A percentile compares a stretch with the other conserved stretches of the same genome.
phyloP scores from a whole-genome alignment of 306 rosid genomes.

The Betula pendula region DNA sequence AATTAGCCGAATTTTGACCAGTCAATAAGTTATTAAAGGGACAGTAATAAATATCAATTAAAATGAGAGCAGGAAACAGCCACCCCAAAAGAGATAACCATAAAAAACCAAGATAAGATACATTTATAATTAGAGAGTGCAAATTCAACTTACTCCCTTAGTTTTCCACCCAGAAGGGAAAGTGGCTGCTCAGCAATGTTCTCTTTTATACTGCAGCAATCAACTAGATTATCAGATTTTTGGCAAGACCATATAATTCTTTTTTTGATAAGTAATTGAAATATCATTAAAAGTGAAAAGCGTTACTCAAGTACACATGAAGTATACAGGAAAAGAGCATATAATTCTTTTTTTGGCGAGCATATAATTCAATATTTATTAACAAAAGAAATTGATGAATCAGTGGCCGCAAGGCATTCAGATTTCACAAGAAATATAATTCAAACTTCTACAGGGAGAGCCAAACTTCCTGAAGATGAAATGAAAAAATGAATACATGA shows the following conservation, averaged over 20 bases:
- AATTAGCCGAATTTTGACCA: too few species aligned
- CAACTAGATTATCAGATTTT: constrained; percentile 22
- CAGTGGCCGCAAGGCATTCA: constrained; percentile 29
- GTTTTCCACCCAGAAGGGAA: constrained; percentile 72
- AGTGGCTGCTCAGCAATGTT: constrained; percentile 87
- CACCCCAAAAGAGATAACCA: constrained; percentile 8
- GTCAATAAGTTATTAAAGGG: background rate
- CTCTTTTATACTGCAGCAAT: constrained; percentile 83
- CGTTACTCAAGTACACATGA: too few species aligned
- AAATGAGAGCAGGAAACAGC: constrained; percentile 9
- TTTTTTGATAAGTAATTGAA: too few species aligned
- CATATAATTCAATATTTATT: background rate
- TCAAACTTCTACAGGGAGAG: background rate
- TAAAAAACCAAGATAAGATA: constrained; percentile 1
- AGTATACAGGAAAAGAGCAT: too few species aligned
- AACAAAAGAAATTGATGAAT: constrained; percentile 5
- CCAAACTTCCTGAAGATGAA: background rate
- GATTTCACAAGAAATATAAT: background rate
- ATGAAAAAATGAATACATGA: background rate
- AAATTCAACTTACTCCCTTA: constrained; percentile 82
- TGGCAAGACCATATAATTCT: background rate
- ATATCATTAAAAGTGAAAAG: too few species aligned
- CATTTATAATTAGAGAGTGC: constrained; percentile 12
- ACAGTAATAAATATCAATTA: background rate
- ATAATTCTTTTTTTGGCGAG: too few species aligned